Evolutionary conservation across 129 eudicot species (phyloP).

Genomic region (Escallonia rubra): DNA sequence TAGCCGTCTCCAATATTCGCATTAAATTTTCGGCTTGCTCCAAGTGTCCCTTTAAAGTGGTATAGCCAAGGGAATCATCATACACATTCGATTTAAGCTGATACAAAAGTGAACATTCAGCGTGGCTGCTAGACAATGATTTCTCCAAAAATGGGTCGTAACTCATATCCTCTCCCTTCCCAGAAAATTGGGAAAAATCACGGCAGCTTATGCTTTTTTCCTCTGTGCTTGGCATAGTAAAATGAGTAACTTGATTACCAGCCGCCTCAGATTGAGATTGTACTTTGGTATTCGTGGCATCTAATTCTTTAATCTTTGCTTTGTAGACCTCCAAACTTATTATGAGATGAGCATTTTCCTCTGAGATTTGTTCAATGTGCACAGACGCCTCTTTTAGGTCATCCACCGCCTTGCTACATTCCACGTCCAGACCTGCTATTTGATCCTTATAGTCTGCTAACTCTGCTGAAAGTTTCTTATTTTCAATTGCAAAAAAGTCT

Average conservation of each 20-base stretch:
- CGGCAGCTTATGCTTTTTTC: constrained; percentile 6
- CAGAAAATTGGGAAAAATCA: constrained; percentile 8
- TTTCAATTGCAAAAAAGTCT: constrained; percentile 25
- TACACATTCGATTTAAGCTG: constrained; percentile 17
- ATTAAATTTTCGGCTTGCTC: constrained; percentile 34
- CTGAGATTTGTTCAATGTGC: constrained; percentile 39
- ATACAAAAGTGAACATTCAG: constrained; percentile 4
- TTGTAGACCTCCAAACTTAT: constrained; percentile 34
- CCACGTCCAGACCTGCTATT: constrained; percentile 28
- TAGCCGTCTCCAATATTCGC: constrained; percentile 46
- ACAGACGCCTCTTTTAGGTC: constrained; percentile 37
- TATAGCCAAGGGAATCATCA: constrained; percentile 34
- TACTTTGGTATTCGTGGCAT: constrained; percentile 7
- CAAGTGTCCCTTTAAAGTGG: constrained; percentile 35
- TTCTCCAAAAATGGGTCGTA: not conserved
- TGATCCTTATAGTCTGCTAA: constrained; percentile 25
- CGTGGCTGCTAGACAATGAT: constrained; percentile 5
- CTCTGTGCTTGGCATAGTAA: constrained; percentile 5
- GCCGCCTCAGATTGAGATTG: constrained; percentile 17
- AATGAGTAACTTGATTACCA: constrained; percentile 10
- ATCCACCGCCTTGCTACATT: constrained; percentile 34
- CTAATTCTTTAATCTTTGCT: constrained; percentile 30
- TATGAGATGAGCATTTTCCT: constrained; percentile 42
- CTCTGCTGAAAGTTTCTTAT: constrained; percentile 42
- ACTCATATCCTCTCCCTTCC: not conserved